Evolutionary conservation across 225 moss, liverwort and hornwort species (phyloP), one percentile per base, ranked within the genome.

Genomic region (Polytrichum formosum): DNA sequence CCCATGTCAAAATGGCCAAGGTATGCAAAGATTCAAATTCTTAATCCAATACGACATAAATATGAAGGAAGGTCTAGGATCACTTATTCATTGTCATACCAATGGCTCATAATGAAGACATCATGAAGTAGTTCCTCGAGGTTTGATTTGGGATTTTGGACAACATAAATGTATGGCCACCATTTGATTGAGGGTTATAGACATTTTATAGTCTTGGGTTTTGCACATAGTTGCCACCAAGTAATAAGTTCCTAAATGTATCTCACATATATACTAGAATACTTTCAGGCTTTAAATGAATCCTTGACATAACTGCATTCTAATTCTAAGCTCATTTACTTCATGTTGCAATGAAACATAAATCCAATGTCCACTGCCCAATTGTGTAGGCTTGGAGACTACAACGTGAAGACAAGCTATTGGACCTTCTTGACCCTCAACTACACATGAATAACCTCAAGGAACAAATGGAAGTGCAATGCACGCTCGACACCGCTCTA

Each of bases 391-490:
- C 66, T n/a, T 66, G 66, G 66, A 66, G 23, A 31, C 25, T 66
- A 31, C 23, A 66, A 13, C 5, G 13, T 31, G 22, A 46, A 23
- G 37, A 66, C 23, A 66, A 46, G 30, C 66, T 66, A 13, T 19
- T 66, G 29, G 66, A 37, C 16, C 66, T 66, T 46, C 5, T 66
- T 66, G 66, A 66, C 66, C 35, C 6, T 18, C 30, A n/a, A 21
- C 66, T 66, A 17, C n/a, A 31, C 9, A 16, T 31, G 6, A 16
- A 20, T 18, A 31, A 66, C 17, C 20, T 18, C 6, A 19, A 22
- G 27, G 7, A 31, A 6, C 33, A 33, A 33, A 31, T 20, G 19
- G 35, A 66, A 46, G 66, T 37, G 66, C 30, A 4, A 16, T 4
- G n/a, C 8, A 23, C 35, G 22, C 25, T 66, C 4, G 66, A 66